A percentile compares a stretch with the other conserved stretches of the same genome.
phyloP scores from a whole-genome alignment of 495 filamentous ascomycete genomes.

The Cercophora scortea region DNA sequence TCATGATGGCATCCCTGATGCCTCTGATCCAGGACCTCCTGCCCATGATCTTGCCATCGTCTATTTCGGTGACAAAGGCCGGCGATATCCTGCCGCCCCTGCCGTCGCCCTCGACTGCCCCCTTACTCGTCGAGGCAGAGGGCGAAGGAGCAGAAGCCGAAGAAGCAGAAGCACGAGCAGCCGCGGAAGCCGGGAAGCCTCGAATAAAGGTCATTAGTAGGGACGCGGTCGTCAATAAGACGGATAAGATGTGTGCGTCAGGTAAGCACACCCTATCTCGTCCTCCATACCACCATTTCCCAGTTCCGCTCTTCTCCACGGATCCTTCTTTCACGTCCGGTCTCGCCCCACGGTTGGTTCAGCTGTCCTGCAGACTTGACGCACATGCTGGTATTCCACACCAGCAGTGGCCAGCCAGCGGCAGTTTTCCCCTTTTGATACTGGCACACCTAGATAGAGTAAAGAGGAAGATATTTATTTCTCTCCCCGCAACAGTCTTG shows the following conservation, averaged over 20 bases:
- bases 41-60: slow-evolving; percentile 41
- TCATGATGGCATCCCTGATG: slow-evolving; percentile 37
- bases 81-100: slow-evolving; percentile 29
- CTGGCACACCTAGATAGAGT: no score
- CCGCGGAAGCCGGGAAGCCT: slow-evolving; percentile 13
- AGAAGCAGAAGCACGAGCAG: background rate
- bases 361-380: no score
- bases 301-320: no score
- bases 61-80: slow-evolving; percentile 36
- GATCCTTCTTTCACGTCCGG: no score
- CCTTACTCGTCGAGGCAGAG: slow-evolving; percentile 2
- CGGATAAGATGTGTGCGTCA: slow-evolving; percentile 49
- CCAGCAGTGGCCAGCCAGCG: no score
- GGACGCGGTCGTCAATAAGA: slow-evolving; percentile 50
- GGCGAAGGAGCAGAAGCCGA: background rate
- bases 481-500: slow-evolving; percentile 23
- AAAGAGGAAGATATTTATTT: no score
- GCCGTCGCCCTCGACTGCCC: slow-evolving; percentile 7
- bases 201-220: slow-evolving; percentile 44
- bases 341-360: no score
- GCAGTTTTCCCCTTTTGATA: no score
- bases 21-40: slow-evolving; percentile 42
- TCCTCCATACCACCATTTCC: background rate
- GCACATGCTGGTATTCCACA: no score
- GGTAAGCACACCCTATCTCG: slow-evolving; percentile 24